Percentiles rank a stretch among this genome's conserved stretches.
Conservation (phyloP, 106 monocot genomes). For the Dioscorea dumetorum region DNA sequence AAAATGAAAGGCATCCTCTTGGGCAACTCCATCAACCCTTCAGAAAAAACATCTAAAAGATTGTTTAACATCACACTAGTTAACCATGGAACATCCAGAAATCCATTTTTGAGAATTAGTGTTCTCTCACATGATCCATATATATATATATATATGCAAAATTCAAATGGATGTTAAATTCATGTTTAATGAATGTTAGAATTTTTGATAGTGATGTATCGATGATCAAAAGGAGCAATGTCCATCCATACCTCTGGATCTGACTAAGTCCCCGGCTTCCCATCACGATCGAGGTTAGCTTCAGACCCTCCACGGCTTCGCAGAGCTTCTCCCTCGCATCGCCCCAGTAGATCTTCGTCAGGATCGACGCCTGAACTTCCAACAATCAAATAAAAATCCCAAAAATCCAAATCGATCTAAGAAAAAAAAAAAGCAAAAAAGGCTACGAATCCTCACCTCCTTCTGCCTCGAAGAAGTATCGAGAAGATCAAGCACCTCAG, state of each 20-base stretch:
- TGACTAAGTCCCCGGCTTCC: slow-evolving; percentile 24
- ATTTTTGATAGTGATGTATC: no score
- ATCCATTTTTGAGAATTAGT: no score
- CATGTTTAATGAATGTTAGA: no score
- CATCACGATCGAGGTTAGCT: slow-evolving; percentile 25
- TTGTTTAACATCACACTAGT: no score
- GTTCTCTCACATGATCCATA: no score
- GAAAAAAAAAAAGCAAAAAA: background rate
- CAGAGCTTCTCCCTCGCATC: slow-evolving; percentile 29
- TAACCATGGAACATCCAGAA: no score
- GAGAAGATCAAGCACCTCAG: slow-evolving; percentile 17
- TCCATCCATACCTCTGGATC: slow-evolving; percentile 13
- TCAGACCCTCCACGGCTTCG: slow-evolving; percentile 23
- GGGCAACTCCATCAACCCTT: no score
- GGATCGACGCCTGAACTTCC: slow-evolving; percentile 9
- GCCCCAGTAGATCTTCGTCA: slow-evolving; percentile 30
- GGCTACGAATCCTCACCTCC: background rate
- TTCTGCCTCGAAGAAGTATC: slow-evolving; percentile 21
- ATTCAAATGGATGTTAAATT: no score
- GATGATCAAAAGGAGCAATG: background rate
- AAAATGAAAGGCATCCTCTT: no score
- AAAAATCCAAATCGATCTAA: background rate
- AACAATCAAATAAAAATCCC: no score
- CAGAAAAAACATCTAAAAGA: no score
- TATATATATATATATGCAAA: no score